Evolutionary conservation across 345 rosid genomes (phyloP).

Genomic region (Litchi chinensis): DNA sequence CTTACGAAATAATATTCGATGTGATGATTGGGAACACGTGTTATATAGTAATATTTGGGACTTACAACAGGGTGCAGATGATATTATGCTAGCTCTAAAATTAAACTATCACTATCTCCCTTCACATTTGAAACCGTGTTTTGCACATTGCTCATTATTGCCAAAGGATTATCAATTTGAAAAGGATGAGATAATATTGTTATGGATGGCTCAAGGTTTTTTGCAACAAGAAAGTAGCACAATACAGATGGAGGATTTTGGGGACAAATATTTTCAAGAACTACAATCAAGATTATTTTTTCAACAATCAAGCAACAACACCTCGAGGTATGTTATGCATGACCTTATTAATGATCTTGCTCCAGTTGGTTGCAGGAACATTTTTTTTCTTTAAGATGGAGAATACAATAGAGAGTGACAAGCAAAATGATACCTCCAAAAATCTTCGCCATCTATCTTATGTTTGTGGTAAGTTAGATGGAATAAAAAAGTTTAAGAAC

Average conservation of each 20-base stretch:
- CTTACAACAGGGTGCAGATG: background rate
- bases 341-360: slow-evolving; percentile 28
- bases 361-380: slow-evolving; percentile 9
- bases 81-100: background rate
- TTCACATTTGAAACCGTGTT: background rate
- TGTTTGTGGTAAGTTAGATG: background rate
- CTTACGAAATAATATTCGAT: background rate
- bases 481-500: background rate
- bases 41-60: background rate
- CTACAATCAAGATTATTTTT: slow-evolving; percentile 18
- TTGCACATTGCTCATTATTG: slow-evolving; percentile 21
- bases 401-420: background rate
- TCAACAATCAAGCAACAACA: slow-evolving; percentile 4
- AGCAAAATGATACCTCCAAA: background rate
- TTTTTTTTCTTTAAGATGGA: background rate
- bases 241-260: slow-evolving; percentile 12
- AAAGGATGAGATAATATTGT: slow-evolving; percentile 9
- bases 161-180: slow-evolving; percentile 19
- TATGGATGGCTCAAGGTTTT: slow-evolving; percentile 29
- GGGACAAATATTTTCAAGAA: background rate
- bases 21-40: background rate
- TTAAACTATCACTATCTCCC: slow-evolving; percentile 3
- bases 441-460: slow-evolving; percentile 14
- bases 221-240: background rate
- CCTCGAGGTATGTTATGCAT: slow-evolving; percentile 19